A percentile compares a stretch with the other conserved stretches of the same genome.
These are phyloP conservation scores for Dysphania ambrosioides DNA, from an alignment of 148 eudicot genomes.

Conservation along the genomic window DNA sequence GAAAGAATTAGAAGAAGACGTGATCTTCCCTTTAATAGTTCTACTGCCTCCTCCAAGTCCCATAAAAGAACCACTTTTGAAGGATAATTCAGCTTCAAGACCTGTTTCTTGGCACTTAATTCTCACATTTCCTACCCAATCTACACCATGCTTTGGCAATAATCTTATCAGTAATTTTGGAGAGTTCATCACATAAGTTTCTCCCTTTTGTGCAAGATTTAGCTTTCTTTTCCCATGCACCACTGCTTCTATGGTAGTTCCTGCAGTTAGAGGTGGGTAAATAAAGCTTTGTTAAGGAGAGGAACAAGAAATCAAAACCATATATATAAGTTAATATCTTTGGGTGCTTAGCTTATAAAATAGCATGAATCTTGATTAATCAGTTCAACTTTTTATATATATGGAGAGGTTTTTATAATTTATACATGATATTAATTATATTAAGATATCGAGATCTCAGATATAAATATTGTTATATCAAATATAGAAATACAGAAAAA, in stretches of 20 bases:
- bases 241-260: constrained; percentile 52
- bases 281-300: too few relatives aligned
- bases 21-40: constrained; percentile 56
- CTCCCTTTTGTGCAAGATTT: constrained; percentile 47
- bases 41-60: constrained; percentile 37
- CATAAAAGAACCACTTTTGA: constrained; percentile 44
- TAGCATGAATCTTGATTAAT: too few relatives aligned
- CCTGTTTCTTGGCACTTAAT: constrained; percentile 62
- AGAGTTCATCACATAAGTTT: constrained; percentile 55
- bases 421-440: too few relatives aligned
- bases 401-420: too few relatives aligned
- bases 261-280: constrained; percentile 23
- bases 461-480: too few relatives aligned
- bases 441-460: too few relatives aligned
- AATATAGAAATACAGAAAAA: too few relatives aligned
- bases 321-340: too few relatives aligned
- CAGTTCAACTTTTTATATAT: too few relatives aligned
- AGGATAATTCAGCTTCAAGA: constrained; percentile 55
- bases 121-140: constrained; percentile 64
- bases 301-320: too few relatives aligned
- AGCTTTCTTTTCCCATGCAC: constrained; percentile 53
- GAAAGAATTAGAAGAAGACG: constrained; percentile 26
- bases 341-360: too few relatives aligned
- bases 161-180: constrained; percentile 65
- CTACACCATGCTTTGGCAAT: constrained; percentile 60